These are phyloP conservation scores for Eremomyces bilateralis DNA, from an alignment of 495 filamentous ascomycete genomes.

Conservation along the genomic window DNA sequence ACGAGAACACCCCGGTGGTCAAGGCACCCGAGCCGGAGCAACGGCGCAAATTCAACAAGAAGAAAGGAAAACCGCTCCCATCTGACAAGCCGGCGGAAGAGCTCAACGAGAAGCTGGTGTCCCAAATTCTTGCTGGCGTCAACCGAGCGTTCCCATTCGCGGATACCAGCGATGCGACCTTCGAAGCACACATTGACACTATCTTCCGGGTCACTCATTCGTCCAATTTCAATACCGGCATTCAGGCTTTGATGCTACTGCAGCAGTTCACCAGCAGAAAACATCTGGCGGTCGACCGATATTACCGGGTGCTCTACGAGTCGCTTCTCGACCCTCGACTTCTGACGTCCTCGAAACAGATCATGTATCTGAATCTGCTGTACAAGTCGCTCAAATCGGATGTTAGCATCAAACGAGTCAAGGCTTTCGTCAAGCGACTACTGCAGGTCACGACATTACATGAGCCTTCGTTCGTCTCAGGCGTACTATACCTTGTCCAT, in stretches of 20 bases:
- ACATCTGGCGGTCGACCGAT: slow-evolving; percentile 60
- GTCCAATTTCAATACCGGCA: slow-evolving; percentile 94
- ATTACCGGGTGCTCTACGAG: slow-evolving; percentile 88
- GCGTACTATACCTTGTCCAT: slow-evolving; percentile 65
- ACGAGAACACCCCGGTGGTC: slow-evolving; percentile 22
- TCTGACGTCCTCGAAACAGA: slow-evolving; percentile 77
- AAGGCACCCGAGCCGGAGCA: slow-evolving; percentile 20
- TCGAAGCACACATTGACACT: slow-evolving; percentile 78
- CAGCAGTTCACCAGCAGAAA: slow-evolving; percentile 73
- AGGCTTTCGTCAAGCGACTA: slow-evolving; percentile 79
- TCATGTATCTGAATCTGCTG: slow-evolving; percentile 79
- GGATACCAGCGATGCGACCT: slow-evolving; percentile 42
- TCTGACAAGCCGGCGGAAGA: slow-evolving; percentile 24
- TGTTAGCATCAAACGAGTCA: slow-evolving; percentile 65
- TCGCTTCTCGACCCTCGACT: slow-evolving; percentile 80
- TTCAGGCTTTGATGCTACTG: slow-evolving; percentile 88
- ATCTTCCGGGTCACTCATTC: slow-evolving; percentile 91
- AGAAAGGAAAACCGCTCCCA: no score
- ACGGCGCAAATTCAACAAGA: slow-evolving; percentile 27
- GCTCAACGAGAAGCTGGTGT: slow-evolving; percentile 69
- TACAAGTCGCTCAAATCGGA: slow-evolving; percentile 76
- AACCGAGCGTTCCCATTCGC: slow-evolving; percentile 92
- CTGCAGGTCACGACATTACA: slow-evolving; percentile 72
- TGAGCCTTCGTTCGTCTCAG: slow-evolving; percentile 79
- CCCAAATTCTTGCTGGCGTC: slow-evolving; percentile 75